Evolutionary conservation across 129 eudicot species (phyloP).

Genomic region (Heracleum sosnowskyi): DNA sequence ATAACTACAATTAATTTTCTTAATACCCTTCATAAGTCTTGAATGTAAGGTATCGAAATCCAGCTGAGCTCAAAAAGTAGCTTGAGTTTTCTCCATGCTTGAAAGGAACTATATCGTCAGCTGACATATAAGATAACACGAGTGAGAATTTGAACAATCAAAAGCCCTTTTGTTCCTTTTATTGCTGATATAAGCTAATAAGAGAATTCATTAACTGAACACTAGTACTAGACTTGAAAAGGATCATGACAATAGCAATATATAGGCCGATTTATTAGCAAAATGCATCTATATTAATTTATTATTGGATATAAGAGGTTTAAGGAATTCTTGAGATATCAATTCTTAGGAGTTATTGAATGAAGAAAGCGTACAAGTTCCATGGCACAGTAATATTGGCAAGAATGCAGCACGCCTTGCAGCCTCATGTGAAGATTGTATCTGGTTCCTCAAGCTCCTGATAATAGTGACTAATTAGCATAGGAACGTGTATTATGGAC

Average conservation of each 20-base stretch:
- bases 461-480: neutral
- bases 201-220: too few relatives aligned
- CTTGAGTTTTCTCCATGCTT: slow-evolving; percentile 63
- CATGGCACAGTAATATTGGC: slow-evolving; percentile 90
- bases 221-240: too few relatives aligned
- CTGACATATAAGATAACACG: slow-evolving; percentile 21
- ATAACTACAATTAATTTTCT: neutral
- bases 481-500: neutral
- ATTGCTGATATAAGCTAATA: too few relatives aligned
- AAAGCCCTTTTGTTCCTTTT: neutral
- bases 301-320: neutral
- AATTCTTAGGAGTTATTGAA: neutral
- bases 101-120: slow-evolving; percentile 84
- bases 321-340: neutral
- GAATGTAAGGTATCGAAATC: slow-evolving; percentile 63
- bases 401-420: slow-evolving; percentile 84
- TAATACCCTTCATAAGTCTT: slow-evolving; percentile 40
- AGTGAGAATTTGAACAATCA: neutral
- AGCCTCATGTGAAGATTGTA: slow-evolving; percentile 77
- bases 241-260: neutral
- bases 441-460: slow-evolving; percentile 64
- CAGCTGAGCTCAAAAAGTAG: slow-evolving; percentile 57
- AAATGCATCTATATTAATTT: too few relatives aligned
- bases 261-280: neutral
- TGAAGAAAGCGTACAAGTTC: slow-evolving; percentile 39